A percentile compares a stretch with the other conserved stretches of the same genome.
These are phyloP conservation scores for Trichosanthes cucumerina DNA, from an alignment of 306 rosid genomes.

Conservation along the genomic window DNA sequence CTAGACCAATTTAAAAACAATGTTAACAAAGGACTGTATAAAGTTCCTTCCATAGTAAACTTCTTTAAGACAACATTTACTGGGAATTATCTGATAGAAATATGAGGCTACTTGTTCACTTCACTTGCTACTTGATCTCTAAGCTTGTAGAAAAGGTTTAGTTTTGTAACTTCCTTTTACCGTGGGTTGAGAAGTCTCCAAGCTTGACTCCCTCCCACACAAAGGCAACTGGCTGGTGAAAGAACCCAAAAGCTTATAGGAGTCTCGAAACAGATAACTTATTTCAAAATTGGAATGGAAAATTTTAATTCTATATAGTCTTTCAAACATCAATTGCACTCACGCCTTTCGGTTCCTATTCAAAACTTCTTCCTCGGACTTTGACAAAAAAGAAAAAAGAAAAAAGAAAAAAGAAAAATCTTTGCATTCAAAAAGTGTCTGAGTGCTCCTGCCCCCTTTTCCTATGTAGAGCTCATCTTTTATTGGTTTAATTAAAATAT, in stretches of 20 bases:
- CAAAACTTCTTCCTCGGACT: neutral
- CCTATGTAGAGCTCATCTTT: neutral
- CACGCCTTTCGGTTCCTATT: neutral
- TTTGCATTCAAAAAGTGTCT: neutral
- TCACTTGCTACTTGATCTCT: neutral
- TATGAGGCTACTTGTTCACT: neutral
- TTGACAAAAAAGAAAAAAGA: neutral
- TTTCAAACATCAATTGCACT: neutral
- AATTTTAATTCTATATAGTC: neutral
- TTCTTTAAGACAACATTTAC: neutral
- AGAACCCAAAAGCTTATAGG: neutral
- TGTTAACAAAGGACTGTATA: neutral
- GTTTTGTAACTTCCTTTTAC: neutral
- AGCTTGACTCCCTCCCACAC: no score
- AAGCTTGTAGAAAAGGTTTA: neutral
- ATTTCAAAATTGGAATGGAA: neutral
- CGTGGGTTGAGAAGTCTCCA: neutral
- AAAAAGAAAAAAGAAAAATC: neutral
- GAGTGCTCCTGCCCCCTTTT: neutral
- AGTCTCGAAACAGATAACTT: neutral
- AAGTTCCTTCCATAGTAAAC: neutral
- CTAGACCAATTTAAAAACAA: neutral
- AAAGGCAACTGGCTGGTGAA: neutral
- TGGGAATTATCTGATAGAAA: neutral
- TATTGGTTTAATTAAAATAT: neutral